A percentile compares a stretch with the other conserved stretches of the same genome.
Conservation (phyloP, 306 rosid species). For the Prunus campanulata region DNA sequence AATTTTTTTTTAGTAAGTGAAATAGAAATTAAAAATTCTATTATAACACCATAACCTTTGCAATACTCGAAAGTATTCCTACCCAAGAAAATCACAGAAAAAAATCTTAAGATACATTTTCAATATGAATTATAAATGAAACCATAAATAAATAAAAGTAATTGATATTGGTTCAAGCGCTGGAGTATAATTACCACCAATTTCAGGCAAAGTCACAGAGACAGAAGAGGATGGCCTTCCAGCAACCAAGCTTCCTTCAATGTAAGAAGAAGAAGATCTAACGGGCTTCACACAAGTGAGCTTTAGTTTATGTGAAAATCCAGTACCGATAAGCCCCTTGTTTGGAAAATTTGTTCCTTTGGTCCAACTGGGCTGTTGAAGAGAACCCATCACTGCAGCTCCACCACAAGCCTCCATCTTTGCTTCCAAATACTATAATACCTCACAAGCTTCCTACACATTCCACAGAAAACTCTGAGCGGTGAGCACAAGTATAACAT, state of each 20-base stretch:
- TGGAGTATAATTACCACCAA: slow-evolving; percentile 42
- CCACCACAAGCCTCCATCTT: slow-evolving; percentile 61
- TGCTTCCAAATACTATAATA: background rate
- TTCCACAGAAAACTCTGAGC: background rate
- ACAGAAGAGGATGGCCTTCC: slow-evolving; percentile 48
- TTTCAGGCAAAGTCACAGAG: slow-evolving; percentile 49
- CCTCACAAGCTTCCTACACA: too few species aligned
- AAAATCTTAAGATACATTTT: background rate
- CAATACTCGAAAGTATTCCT: background rate
- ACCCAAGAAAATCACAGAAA: background rate
- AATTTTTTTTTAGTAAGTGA: background rate
- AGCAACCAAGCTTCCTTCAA: slow-evolving; percentile 51
- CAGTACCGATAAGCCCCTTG: slow-evolving; percentile 30
- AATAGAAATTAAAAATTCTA: background rate
- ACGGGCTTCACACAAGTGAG: slow-evolving; percentile 35
- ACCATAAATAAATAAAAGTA: background rate
- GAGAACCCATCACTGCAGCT: slow-evolving; percentile 55
- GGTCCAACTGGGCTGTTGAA: slow-evolving; percentile 53
- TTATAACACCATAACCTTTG: background rate
- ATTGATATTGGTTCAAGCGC: background rate
- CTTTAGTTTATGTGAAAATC: slow-evolving; percentile 34
- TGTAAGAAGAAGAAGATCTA: slow-evolving; percentile 35
- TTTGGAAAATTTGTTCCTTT: slow-evolving; percentile 39
- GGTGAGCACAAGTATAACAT: background rate
- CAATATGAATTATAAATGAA: background rate